Evolutionary conservation across 2,329 filamentous ascomycete genomes (phyloP), one percentile per base, ranked within the genome.

Genomic region (Aureobasidium sp.): DNA sequence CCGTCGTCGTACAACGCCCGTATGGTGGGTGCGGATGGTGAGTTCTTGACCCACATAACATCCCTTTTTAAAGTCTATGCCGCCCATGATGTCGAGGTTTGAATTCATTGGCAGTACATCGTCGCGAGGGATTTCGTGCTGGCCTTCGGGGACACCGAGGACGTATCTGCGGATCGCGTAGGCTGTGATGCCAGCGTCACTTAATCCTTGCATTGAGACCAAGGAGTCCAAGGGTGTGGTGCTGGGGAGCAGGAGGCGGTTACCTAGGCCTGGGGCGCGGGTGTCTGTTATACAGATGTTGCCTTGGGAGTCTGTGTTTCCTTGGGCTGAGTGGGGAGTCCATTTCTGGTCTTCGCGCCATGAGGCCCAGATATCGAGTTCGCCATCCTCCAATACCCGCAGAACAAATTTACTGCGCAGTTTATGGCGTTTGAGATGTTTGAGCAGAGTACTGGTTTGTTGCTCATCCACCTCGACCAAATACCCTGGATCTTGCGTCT

Each of bases 31-130:
- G 45, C 94, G 87, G 67, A 97, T 96, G 1, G 94, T 97, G 66
- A 99, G 82, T 75, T 99, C 94, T 76, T 99, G 94, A 0, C 94
- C 94, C 8, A 97, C 85, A 74, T 99, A 99, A 76, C 94, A 99
- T 8, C 94, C 94, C 78, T 99, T 99, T 71, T 86, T 86, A 78
- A 94, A 99, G 75, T 97, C 90, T 67, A 99, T 87, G 29, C 86
- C 94, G 52, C 84, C 83, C 82, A 90, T 90, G 64, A 90, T 77
- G 75, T 99, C 94, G 72, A 97, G 82, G 73, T 97, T 97, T 71
- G 82, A 87, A 75, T 97, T 93, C 74, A 92, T 87, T 1, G 94
- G 93, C 61, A 99, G 79, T 0, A 91, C 86, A 20, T 82, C 78
- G 66, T 88, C 88, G 63, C 81, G 77, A 7, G 84, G 73, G 22